Evolutionary conservation across 164 flowering plant genomes (phyloP).

Genomic region (Vitis cinerea): DNA sequence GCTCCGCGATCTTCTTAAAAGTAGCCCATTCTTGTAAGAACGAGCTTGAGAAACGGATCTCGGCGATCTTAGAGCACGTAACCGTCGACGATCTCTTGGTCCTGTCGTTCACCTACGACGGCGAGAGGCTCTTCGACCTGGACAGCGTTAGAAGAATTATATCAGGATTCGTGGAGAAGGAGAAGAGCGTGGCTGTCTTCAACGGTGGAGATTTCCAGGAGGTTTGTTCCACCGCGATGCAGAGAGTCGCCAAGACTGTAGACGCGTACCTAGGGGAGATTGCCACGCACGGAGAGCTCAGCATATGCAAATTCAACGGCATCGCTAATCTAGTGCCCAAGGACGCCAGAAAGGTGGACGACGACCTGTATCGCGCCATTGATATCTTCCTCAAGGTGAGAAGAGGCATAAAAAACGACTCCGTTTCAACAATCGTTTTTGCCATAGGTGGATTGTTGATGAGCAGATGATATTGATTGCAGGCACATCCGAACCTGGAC

Average conservation of each 20-base stretch:
- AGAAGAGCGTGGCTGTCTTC: conserved; percentile 60
- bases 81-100: conserved; percentile 78
- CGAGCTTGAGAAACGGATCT: conserved; percentile 77
- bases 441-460: too few species aligned
- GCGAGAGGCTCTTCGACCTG: conserved; percentile 77
- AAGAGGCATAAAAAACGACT: background rate
- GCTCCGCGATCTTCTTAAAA: conserved; percentile 66
- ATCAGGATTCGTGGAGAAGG: conserved; percentile 65
- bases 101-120: conserved; percentile 67
- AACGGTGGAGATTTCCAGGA: conserved; percentile 49
- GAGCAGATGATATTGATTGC: conserved; percentile 6
- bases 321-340: conserved; percentile 50
- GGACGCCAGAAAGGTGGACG: too few species aligned
- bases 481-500: conserved; percentile 82
- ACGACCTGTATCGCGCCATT: conserved; percentile 38
- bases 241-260: conserved; percentile 63
- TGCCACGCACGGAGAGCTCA: conserved; percentile 55
- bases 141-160: conserved; percentile 83
- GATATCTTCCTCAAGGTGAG: conserved; percentile 83
- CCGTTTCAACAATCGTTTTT: background rate
- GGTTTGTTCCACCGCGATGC: conserved; percentile 51
- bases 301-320: conserved; percentile 83
- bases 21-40: conserved; percentile 46
- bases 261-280: conserved; percentile 81
- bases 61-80: conserved; percentile 67